Evolutionary conservation across 1,284 basidiomycete genomes (phyloP), one percentile per base, ranked within the genome.

Genomic region (Meira miltonrushii): DNA sequence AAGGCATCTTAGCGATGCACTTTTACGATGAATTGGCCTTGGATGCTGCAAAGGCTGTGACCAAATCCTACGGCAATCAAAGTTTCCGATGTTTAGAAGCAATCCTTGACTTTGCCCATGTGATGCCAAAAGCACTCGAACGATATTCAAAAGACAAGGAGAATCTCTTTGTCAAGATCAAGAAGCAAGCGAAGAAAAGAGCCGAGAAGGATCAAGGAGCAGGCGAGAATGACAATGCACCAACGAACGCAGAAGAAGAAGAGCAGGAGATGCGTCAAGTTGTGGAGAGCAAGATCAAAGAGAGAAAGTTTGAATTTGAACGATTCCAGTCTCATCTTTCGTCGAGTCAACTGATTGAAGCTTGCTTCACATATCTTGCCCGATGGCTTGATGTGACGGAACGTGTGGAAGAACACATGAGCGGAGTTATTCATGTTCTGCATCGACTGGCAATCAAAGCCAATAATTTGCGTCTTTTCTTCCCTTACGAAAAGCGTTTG

Each of bases 91-190:
- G 66, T 52, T 65, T 78, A 39, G 68, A 71, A 28, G 62, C 69
- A 2, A 58, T 77, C 53, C 57, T 77, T 47, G 64, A 63, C 39
- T 75, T 78, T 50, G 65, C 69, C 0, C 64, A 71, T 52, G 62
- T 66, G 52, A 68, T 77, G 65, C 73, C 75, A 48, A 67, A 65
- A 56, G 69, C 71, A 62, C 66, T 78, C 11, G 75, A 77, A 57
- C 66, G 71, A 19, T 74, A 73, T 54, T 66, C 74, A 6, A 58
- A 66, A 2, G 64, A 66, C 23, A 65, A 63, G 38, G 73, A 75
- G 37, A 65, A 75, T 66, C 67, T 78, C 66, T 75, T 68, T 57
- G 71, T 78, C 25, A 61, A 65, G 33, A 69, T 71, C 19, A 68
- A 68, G 54, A 62, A 61, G 52, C 65, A 66, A 7, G 69, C 66